Evolutionary conservation across 1,284 basidiomycete genomes (phyloP), one percentile per base, ranked within the genome.

Genomic region (Ceratobasidium sp.): DNA sequence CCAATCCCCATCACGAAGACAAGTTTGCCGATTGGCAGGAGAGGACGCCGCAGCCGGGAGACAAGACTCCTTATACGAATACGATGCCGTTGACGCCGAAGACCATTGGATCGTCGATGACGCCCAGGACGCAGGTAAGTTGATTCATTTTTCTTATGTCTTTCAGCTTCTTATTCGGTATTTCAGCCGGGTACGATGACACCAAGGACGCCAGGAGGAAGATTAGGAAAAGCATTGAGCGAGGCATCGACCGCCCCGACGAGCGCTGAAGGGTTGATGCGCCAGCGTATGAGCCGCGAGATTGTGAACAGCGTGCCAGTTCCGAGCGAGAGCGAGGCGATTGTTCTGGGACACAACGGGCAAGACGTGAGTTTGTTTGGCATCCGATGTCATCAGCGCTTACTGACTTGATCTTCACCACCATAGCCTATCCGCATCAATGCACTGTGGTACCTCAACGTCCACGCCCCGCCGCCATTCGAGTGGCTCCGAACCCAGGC

Each of bases 401-500:
- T 61, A 32, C 74, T 75, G 55, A 73, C 43, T 57, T 28, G 53
- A 26, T 48, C 18, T 74, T 76, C 21, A 28, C 39, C 41, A 41
- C 61, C 74, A 18, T 76, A 96, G 94, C 92, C 93, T 1, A 82
- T 93, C 9, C 88, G 91, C 71, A 90, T 93, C 46, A 94, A 94
- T 14, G 83, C 89, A 16, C 81, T 96, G 0, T 96, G 92, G 89
- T 96, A 94, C 78, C 86, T 96, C 65, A 94, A 96, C 74, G 94
- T 96, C 0, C 93, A 96, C 79, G 88, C 87, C 0, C 80, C 85
- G 1, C 88, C 90, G 12, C 90, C 92, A 0, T 96, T 89, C 79
- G 82, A 85, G 48, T 96, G 94, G 94, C 88, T 94, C 76, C 85
- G 90, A 74, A 92, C 92, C 74, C 92, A 94, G 78, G 94, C 92